These are phyloP conservation scores for Lactifluus volemus DNA, from an alignment of 768 basidiomycete species.

Conservation along the genomic window DNA sequence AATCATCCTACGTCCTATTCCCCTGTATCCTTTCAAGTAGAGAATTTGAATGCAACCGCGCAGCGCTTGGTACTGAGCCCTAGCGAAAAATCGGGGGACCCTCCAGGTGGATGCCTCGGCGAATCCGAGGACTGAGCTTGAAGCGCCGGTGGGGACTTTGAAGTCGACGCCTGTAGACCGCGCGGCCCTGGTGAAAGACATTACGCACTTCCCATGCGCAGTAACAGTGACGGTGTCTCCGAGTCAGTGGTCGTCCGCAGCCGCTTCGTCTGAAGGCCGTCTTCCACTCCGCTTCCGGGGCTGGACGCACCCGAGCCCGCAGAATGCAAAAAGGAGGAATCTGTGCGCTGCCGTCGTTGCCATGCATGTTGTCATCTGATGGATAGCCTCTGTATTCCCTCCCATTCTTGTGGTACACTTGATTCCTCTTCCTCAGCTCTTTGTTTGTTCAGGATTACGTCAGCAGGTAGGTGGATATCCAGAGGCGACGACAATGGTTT, in stretches of 20 bases:
- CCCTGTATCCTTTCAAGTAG: conserved; percentile 16
- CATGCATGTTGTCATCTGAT: conserved; percentile 11
- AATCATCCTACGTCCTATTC: not conserved
- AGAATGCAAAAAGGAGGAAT: not conserved
- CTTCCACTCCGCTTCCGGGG: not conserved
- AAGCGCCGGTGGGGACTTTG: not conserved
- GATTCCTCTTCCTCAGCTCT: not conserved
- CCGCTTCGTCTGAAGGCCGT: not conserved
- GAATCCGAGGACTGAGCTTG: too few relatives aligned
- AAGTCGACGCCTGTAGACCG: not conserved
- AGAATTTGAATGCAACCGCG: conserved; percentile 10
- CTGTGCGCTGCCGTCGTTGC: conserved; percentile 4
- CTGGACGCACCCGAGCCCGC: not conserved
- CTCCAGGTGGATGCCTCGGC: not conserved
- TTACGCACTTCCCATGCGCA: not conserved
- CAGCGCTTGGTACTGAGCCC: conserved; percentile 19
- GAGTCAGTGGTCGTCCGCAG: not conserved
- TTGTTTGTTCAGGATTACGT: not conserved
- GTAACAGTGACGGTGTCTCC: conserved; percentile 7
- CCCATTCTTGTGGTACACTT: not conserved
- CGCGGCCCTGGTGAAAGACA: not conserved
- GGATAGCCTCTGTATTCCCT: not conserved
- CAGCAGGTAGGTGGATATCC: not conserved
- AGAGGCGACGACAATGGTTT: conserved; percentile 5
- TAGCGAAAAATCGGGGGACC: not conserved